Evolutionary conservation across 2,329 filamentous ascomycete species (phyloP).

Genomic region (Sodiomyces alkalinus): DNA sequence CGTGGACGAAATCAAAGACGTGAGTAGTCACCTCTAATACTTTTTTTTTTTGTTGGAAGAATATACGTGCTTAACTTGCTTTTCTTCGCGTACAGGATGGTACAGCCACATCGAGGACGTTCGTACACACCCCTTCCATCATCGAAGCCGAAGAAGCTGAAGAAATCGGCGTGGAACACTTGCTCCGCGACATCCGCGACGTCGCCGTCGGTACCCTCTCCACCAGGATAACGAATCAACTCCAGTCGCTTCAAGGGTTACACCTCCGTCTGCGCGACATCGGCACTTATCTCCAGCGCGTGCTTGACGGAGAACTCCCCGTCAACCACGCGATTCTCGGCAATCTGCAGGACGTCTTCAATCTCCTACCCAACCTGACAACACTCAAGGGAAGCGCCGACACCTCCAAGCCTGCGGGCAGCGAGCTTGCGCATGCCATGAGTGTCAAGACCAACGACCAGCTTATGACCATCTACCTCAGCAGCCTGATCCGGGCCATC

Average conservation of each 20-base stretch:
- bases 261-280: constrained; percentile 93
- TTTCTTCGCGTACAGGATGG: constrained; percentile 51
- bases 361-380: constrained; percentile 88
- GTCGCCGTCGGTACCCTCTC: constrained; percentile 94
- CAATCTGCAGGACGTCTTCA: constrained; percentile 98
- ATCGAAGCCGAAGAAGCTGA: constrained; percentile 99
- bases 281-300: constrained; percentile 87
- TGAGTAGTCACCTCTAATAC: constrained; percentile 36
- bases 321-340: constrained; percentile 96
- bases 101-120: constrained; percentile 91
- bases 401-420: constrained; percentile 45
- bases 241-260: constrained; percentile 91
- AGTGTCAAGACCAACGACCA: constrained; percentile 99
- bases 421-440: constrained; percentile 90
- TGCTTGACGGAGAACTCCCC: constrained; percentile 80
- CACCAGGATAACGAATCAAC: constrained; percentile 91
- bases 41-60: constrained; percentile 2
- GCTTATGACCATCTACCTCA: constrained; percentile 95
- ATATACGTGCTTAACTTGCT: background rate
- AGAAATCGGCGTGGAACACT: constrained; percentile 96
- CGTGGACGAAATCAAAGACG: constrained; percentile 98
- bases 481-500: constrained; percentile 90
- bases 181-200: constrained; percentile 93
- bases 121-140: constrained; percentile 94
- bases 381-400: constrained; percentile 51